Conservation (phyloP, 192 early-diverging fungal genomes). For the Lobosporangium transversale region DNA sequence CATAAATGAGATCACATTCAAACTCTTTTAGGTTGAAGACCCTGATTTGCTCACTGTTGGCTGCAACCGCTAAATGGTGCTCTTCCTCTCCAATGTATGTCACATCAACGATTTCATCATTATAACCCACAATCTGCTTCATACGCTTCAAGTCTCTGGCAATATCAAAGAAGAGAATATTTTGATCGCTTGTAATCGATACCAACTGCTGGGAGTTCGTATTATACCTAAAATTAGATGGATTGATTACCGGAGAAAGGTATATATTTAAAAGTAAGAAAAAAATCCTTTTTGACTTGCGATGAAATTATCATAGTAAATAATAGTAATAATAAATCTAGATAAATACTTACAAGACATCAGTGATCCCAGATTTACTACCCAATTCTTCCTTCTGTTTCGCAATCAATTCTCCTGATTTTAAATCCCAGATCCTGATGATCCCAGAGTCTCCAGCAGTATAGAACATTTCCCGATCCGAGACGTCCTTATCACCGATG, state of each 20-base stretch:
- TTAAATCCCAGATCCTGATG: constrained; percentile 90
- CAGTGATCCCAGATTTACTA: constrained; percentile 80
- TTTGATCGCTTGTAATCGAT: constrained; percentile 90
- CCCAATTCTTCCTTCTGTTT: constrained; percentile 75
- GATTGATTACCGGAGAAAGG: not conserved
- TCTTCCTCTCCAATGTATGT: constrained; percentile 79
- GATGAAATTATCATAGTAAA: not conserved
- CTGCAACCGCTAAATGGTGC: constrained; percentile 84
- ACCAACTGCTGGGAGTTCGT: constrained; percentile 65
- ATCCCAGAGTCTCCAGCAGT: constrained; percentile 87
- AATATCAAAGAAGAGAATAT: constrained; percentile 83
- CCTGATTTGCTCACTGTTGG: constrained; percentile 93
- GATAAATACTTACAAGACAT: constrained; percentile 67
- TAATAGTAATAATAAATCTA: not conserved
- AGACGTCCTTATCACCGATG: constrained; percentile 51
- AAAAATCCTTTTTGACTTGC: constrained; percentile 1
- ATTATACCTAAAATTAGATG: constrained; percentile 61
- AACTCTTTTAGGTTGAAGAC: constrained; percentile 82
- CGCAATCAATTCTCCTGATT: constrained; percentile 73
- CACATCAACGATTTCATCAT: constrained; percentile 95
- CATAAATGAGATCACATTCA: constrained; percentile 88
- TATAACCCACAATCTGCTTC: constrained; percentile 93
- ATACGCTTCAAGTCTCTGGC: constrained; percentile 62
- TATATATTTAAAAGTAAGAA: not conserved
- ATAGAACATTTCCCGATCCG: constrained; percentile 71